Conservation (phyloP, 306 rosid species). For the Corylus heterophylla region DNA sequence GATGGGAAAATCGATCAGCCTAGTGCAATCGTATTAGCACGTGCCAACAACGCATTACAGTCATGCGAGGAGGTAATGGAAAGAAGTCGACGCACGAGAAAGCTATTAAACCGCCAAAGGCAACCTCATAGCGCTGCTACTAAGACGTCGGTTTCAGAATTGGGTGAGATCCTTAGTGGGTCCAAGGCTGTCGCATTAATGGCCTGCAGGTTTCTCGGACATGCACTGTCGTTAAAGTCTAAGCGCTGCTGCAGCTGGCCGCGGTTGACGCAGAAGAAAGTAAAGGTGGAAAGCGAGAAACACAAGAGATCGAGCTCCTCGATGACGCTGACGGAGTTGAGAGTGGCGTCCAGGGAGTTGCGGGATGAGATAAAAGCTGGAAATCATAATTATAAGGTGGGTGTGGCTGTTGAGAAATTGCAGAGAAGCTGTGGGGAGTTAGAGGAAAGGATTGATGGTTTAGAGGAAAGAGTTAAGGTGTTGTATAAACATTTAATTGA, state of each 20-base stretch:
- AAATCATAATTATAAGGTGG: conserved; percentile 20
- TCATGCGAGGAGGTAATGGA: conserved; percentile 25
- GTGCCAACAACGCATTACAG: conserved; percentile 35
- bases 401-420: conserved; percentile 34
- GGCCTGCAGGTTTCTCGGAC: conserved; percentile 41
- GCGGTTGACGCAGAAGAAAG: conserved; percentile 36
- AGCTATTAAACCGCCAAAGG: conserved; percentile 13
- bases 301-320: conserved; percentile 8
- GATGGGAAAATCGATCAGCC: conserved; percentile 17
- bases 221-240: conserved; percentile 38
- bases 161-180: conserved; percentile 39
- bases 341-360: conserved; percentile 37
- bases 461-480: conserved; percentile 46
- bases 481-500: conserved; percentile 50
- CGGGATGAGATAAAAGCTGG: conserved; percentile 31
- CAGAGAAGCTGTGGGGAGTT: conserved; percentile 31
- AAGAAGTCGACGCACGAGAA: conserved; percentile 29
- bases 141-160: conserved; percentile 7
- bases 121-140: neutral
- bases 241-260: conserved; percentile 19
- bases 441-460: conserved; percentile 35
- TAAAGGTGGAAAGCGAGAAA: conserved; percentile 18
- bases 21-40: conserved; percentile 15
- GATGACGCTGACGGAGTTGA: conserved; percentile 31
- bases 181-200: conserved; percentile 44